phyloP scores from a whole-genome alignment of 106 monocot species.

The Dioscorea dumetorum region DNA sequence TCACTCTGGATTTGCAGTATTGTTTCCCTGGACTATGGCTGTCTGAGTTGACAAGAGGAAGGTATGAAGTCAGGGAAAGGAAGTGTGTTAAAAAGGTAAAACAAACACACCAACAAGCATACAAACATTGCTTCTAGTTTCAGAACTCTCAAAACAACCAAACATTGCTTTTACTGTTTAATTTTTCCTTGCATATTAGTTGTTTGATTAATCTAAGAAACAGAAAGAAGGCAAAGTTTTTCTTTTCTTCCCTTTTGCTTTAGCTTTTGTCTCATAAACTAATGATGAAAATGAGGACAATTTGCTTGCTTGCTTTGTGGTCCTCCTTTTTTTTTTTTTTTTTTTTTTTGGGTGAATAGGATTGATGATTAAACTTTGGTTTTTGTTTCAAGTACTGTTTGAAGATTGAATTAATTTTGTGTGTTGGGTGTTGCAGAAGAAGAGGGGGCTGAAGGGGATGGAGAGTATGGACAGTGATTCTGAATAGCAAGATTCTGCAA shows the following conservation, averaged over 20 bases:
- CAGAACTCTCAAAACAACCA: too few relatives aligned
- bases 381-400: neutral
- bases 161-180: too few relatives aligned
- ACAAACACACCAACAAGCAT: too few relatives aligned
- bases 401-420: neutral
- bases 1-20: conserved; percentile 34
- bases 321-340: neutral
- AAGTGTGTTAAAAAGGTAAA: conserved; percentile 80
- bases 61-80: conserved; percentile 90
- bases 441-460: conserved; percentile 55
- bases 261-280: too few relatives aligned
- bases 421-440: conserved; percentile 19
- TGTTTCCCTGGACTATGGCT: conserved; percentile 81
- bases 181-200: too few relatives aligned
- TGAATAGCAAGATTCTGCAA: conserved; percentile 11
- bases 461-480: conserved; percentile 66
- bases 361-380: neutral
- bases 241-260: too few relatives aligned
- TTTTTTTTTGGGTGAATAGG: neutral
- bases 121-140: too few relatives aligned
- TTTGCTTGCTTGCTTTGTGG: neutral
- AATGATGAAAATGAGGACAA: neutral
- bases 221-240: too few relatives aligned
- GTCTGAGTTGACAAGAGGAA: conserved; percentile 61
- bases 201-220: too few relatives aligned